Evolutionary conservation across 1,284 basidiomycete genomes (phyloP), one percentile per base, ranked within the genome.

Genomic region (Ustilago hordei): DNA sequence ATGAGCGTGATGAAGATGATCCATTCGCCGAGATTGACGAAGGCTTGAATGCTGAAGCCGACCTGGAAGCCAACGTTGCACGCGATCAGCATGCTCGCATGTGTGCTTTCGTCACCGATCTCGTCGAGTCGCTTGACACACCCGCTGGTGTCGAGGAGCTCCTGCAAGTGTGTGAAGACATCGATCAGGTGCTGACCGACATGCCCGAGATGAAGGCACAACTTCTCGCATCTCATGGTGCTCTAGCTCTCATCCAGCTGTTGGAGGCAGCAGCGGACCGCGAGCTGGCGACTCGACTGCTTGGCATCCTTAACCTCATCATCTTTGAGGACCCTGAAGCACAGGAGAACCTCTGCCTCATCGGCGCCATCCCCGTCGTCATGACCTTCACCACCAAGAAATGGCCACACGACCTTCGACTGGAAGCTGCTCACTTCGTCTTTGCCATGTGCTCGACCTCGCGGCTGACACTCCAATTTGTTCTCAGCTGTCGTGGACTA

Each of bases 371-470:
- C 48, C 86, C 87, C 0, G 82, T 87, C 19, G 84, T 87, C 41
- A 85, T 87, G 81, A 91, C 91, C 45, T 98, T 96, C 84, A 96
- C 95, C 0, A 95, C 94, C 9, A 98, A 97, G 88, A 94, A 93
- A 82, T 95, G 94, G 85, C 92, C 95, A 1, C 91, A 93, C 17
- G 95, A 98, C 83, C 96, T 95, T 79, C 91, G 96, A 50, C 87
- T 94, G n/a, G 93, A 98, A 86, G 95, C 95, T 0, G 97, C 96
- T 1, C 92, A 94, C 80, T 98, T 98, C 86, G 93, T 99, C 64
- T 92, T 93, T 54, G 88, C 96, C 34, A 90, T 98, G 53, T 95
- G 94, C 80, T 94, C 95, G 72, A 93, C 94, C 0, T 97, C 95
- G 6, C 92, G 95, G 5, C 87, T 98, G 70, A 98, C 96, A 8